phyloP scores from a whole-genome alignment of 2,329 filamentous ascomycete genomes.

The Emergomyces pasteurianus region DNA sequence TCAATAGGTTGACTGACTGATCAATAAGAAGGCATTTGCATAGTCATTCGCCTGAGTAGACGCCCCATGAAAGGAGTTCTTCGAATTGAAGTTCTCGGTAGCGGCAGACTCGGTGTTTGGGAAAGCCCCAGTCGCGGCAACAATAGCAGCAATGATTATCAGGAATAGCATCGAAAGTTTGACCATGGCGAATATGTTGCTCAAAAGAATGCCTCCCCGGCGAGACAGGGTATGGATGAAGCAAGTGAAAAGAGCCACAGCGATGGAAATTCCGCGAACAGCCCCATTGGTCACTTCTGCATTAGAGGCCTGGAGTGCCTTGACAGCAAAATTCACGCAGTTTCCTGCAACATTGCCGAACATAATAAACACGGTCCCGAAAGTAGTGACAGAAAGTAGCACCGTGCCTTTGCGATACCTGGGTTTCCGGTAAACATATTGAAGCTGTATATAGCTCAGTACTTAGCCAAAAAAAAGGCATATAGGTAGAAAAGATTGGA shows the following conservation, averaged over 20 bases:
- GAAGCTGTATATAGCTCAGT: slow-evolving; percentile 9
- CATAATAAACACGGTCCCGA: slow-evolving; percentile 16
- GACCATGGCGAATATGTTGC: slow-evolving; percentile 40
- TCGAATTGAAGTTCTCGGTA: slow-evolving; percentile 16
- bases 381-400: slow-evolving; percentile 10
- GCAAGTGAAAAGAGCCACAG: slow-evolving; percentile 32
- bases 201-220: slow-evolving; percentile 39
- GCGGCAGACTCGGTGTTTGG: slow-evolving; percentile 14
- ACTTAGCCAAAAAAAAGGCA: not conserved
- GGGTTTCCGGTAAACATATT: slow-evolving; percentile 13
- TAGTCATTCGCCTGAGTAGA: not conserved
- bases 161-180: slow-evolving; percentile 39
- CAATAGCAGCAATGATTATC: slow-evolving; percentile 29
- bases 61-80: not conserved
- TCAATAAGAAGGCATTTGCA: slow-evolving; percentile 13
- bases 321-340: slow-evolving; percentile 35
- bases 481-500: not conserved
- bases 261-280: slow-evolving; percentile 39
- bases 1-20: not conserved
- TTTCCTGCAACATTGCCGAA: slow-evolving; percentile 20
- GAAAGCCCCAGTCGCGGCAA: slow-evolving; percentile 14
- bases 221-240: slow-evolving; percentile 39
- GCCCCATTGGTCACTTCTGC: slow-evolving; percentile 20
- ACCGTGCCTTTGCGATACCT: slow-evolving; percentile 2
- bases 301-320: slow-evolving; percentile 26